Conservation (phyloP, 192 early-diverging fungal genomes). For the Backusella macrospora region DNA sequence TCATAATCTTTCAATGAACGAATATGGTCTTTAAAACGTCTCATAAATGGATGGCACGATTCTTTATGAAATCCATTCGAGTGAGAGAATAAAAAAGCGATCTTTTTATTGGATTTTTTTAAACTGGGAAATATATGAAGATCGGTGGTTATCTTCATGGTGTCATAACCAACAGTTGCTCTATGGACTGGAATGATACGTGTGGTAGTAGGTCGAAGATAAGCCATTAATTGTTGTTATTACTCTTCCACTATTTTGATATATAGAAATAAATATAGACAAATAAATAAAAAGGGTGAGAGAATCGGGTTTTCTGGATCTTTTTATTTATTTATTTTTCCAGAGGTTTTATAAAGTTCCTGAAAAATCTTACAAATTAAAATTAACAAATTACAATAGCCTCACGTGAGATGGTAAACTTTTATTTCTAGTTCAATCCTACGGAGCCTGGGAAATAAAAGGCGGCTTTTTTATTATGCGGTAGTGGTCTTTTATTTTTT, state of each 20-base stretch:
- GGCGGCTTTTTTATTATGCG: neutral
- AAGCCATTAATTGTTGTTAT: neutral
- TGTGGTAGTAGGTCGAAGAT: conserved; percentile 17
- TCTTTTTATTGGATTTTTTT: neutral
- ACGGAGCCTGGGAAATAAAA: neutral
- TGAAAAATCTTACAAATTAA: conserved; percentile 1
- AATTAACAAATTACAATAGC: neutral
- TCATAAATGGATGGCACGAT: conserved; percentile 55
- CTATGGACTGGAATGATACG: conserved; percentile 22
- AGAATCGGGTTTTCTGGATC: neutral
- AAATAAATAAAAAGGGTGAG: neutral
- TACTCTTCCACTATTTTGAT: neutral
- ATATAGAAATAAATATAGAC: neutral
- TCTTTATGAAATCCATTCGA: conserved; percentile 67
- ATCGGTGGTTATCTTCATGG: conserved; percentile 25
- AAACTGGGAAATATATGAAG: conserved; percentile 23
- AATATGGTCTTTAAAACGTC: conserved; percentile 30
- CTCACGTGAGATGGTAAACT: neutral
- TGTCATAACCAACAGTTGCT: conserved; percentile 17
- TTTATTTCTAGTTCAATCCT: neutral
- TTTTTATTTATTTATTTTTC: neutral
- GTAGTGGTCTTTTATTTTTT: neutral
- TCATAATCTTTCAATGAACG: conserved; percentile 1
- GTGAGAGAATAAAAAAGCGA: conserved; percentile 54
- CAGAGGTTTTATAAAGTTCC: neutral